These are phyloP conservation scores for Fraxinus dipetala DNA, from an alignment of 305 asterid species.

Conservation along the genomic window DNA sequence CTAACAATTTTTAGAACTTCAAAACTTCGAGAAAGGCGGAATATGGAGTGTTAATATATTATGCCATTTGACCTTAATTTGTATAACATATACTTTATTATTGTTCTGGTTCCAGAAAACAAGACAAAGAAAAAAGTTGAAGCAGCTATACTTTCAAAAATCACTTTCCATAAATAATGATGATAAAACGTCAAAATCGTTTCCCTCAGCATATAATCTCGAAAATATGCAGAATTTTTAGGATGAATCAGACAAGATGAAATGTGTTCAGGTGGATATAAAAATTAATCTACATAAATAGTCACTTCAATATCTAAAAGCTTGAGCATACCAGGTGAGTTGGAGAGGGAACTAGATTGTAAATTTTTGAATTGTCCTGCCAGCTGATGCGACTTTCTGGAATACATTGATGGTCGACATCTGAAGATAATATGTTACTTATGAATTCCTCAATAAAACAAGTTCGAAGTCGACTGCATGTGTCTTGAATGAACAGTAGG, in stretches of 20 bases:
- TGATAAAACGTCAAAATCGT: background rate
- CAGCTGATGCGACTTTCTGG: constrained; percentile 28
- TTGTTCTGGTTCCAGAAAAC: background rate
- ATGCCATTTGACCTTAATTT: background rate
- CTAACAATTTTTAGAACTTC: background rate
- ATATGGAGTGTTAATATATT: background rate
- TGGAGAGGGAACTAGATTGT: constrained; percentile 46
- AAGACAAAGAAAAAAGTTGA: background rate
- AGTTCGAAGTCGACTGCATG: constrained; percentile 36
- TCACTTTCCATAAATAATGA: background rate
- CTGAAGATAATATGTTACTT: constrained; percentile 40
- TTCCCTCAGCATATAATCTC: background rate
- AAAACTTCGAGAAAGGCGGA: background rate
- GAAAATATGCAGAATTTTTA: background rate
- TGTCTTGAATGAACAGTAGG: constrained; percentile 33
- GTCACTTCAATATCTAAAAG: background rate
- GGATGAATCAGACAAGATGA: background rate
- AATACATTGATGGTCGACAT: constrained; percentile 31
- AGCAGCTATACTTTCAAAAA: background rate
- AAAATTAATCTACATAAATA: background rate
- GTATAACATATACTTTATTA: background rate
- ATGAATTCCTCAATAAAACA: constrained; percentile 49
- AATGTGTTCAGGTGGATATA: background rate
- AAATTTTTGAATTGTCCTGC: constrained; percentile 31
- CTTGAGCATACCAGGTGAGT: constrained; percentile 56